These are phyloP conservation scores for Aspergillus sparsus DNA, from an alignment of 495 filamentous ascomycete species.

Conservation along the genomic window DNA sequence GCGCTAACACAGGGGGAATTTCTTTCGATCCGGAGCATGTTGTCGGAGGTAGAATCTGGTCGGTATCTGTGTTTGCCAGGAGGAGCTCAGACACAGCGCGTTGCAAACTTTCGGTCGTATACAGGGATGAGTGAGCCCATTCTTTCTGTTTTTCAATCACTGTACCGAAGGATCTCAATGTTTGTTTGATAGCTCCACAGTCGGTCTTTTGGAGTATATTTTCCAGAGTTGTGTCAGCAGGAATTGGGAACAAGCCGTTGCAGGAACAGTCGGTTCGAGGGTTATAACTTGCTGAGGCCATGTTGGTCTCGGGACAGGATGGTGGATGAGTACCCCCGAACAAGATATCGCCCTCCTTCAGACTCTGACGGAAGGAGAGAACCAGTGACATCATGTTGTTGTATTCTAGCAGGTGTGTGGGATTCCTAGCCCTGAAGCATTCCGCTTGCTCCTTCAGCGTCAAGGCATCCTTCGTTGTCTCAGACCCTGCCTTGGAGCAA, in stretches of 20 bases:
- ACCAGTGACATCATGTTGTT: not conserved
- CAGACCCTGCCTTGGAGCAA: not conserved
- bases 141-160: not conserved
- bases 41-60: not conserved
- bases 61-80: conserved; percentile 17
- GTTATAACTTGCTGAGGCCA: conserved; percentile 24
- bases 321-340: conserved; percentile 19
- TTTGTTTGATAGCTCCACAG: not conserved
- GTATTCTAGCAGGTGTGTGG: too few species aligned
- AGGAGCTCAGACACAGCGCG: conserved; percentile 19
- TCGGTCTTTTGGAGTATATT: not conserved
- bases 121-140: not conserved
- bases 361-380: conserved; percentile 14
- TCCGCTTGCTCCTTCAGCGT: too few species aligned
- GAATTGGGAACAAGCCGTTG: not conserved
- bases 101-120: not conserved
- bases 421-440: too few species aligned
- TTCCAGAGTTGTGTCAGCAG: not conserved
- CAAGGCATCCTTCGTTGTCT: too few species aligned
- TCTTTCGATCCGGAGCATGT: conserved; percentile 15
- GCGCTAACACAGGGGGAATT: conserved; percentile 22
- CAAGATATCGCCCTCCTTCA: conserved; percentile 7
- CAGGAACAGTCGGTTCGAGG: conserved; percentile 20
- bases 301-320: conserved; percentile 24
- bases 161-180: conserved; percentile 3